Base-by-base conservation (phyloP, 1,284 basidiomycete species). In the Microbotryum violaceum region DNA sequence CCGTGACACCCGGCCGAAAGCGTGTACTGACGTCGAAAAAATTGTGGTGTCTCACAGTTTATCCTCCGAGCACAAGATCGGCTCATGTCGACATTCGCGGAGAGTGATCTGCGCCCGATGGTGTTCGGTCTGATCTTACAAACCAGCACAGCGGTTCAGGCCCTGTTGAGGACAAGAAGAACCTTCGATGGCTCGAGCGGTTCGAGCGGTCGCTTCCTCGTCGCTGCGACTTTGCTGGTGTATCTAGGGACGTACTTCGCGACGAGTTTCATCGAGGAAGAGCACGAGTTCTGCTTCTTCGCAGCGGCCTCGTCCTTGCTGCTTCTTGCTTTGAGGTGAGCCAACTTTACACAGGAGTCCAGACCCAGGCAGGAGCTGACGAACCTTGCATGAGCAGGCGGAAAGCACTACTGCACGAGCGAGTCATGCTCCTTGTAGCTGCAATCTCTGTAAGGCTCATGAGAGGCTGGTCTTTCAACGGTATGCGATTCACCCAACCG, bases 221-320 rank as follows among this genome's bases (percentile, higher is more conserved):
- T 61, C n/a, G 51, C 48, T 2, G 21, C 10, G 1, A 60, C 57
- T 20, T 18, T 64, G 14, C 33, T 44, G 10, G 52, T 25, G 6
- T 64, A 64, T 50, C 45, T 68, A 23, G 61, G 46, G 8, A 61
- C 60, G 21, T 63, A 63, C 27, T 65, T 60, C 21, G 66, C 70
- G 7, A 66, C 64, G 23, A 70, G 66, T 53, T 70, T 68, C 49
- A 63, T 70, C 46, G 70, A 70, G 53, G 70, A 70, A 50, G 70
- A 70, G 54, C 70, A 70, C 49, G 64, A 70, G 42, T 54, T 56
- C 20, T 67, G 63, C 62, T 70, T 61, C 55, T 70, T 70, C 47
- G n/a, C 54, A 5, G 54, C 57, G 5, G 53, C 58, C 16, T 67
- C 67, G 0, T 48, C 33, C 0, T 16, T 63, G 12, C 1, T 61